Conservation (phyloP, 2,329 filamentous ascomycete species). For the Cytospora mali region DNA sequence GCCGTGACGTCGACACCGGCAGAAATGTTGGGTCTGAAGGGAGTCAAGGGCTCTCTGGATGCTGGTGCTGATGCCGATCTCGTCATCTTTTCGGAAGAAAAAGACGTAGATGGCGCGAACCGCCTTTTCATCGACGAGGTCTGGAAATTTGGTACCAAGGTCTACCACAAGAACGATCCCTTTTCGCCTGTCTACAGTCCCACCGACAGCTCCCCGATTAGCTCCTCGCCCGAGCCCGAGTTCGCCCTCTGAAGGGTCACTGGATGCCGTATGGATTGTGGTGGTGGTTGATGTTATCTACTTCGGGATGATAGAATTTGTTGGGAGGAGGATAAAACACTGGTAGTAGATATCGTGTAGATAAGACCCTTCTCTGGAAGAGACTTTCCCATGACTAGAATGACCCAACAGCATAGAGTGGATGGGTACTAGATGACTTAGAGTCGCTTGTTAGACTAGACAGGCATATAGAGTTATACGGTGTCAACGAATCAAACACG, state of each 20-base stretch:
- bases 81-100: constrained; percentile 65
- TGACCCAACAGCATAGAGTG: neutral
- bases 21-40: constrained; percentile 70
- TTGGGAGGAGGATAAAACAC: too few relatives aligned
- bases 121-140: constrained; percentile 71
- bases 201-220: constrained; percentile 19
- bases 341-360: neutral
- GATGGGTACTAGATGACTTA: neutral
- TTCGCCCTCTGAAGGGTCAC: constrained; percentile 7
- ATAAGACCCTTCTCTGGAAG: neutral
- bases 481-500: neutral
- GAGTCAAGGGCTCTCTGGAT: constrained; percentile 66
- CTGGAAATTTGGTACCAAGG: constrained; percentile 73
- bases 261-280: neutral
- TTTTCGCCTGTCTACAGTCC: constrained; percentile 27
- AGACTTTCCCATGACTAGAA: neutral
- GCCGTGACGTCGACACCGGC: constrained; percentile 79
- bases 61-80: constrained; percentile 70
- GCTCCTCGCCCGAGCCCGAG: constrained; percentile 18
- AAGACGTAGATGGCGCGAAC: constrained; percentile 44
- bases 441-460: neutral
- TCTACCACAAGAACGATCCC: constrained; percentile 40
- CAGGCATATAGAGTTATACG: neutral
- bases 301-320: neutral
- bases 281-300: neutral